phyloP scores from a whole-genome alignment of 495 filamentous ascomycete genomes.

The Talaromyces liani region DNA sequence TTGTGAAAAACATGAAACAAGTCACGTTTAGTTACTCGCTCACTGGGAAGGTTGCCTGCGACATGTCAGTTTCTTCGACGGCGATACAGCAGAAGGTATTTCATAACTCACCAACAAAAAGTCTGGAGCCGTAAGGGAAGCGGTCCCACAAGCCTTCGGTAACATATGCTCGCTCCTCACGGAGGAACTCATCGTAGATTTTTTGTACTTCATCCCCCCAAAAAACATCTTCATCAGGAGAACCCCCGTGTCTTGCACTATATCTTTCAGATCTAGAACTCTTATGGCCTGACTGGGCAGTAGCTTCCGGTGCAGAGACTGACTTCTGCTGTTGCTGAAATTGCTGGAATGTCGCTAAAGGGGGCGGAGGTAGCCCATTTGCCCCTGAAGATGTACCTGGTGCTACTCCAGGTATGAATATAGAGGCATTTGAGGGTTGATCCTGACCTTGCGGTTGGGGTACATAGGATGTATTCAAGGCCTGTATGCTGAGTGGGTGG shows the following conservation, averaged over 20 bases:
- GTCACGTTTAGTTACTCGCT: slow-evolving; percentile 88
- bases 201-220: slow-evolving; percentile 60
- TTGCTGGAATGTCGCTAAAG: slow-evolving; percentile 49
- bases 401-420: slow-evolving; percentile 32
- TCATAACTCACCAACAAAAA: slow-evolving; percentile 80
- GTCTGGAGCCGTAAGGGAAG: slow-evolving; percentile 75
- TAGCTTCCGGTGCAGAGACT: slow-evolving; percentile 21
- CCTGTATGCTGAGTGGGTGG: slow-evolving; percentile 39
- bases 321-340: slow-evolving; percentile 12
- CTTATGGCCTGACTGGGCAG: slow-evolving; percentile 20
- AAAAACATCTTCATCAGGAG: slow-evolving; percentile 39
- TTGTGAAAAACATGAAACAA: slow-evolving; percentile 82
- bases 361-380: slow-evolving; percentile 52
- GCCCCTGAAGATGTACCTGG: slow-evolving; percentile 48
- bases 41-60: slow-evolving; percentile 85
- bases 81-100: neutral
- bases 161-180: slow-evolving; percentile 71
- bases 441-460: slow-evolving; percentile 25
- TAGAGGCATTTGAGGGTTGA: slow-evolving; percentile 26
- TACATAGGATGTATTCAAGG: slow-evolving; percentile 28
- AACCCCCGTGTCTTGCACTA: slow-evolving; percentile 18
- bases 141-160: slow-evolving; percentile 89
- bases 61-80: neutral
- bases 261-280: slow-evolving; percentile 25
- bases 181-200: slow-evolving; percentile 75